Evolutionary conservation across 106 monocot species (phyloP), one percentile per base, ranked within the genome.

Genomic region (Platanthera zijinensis): DNA sequence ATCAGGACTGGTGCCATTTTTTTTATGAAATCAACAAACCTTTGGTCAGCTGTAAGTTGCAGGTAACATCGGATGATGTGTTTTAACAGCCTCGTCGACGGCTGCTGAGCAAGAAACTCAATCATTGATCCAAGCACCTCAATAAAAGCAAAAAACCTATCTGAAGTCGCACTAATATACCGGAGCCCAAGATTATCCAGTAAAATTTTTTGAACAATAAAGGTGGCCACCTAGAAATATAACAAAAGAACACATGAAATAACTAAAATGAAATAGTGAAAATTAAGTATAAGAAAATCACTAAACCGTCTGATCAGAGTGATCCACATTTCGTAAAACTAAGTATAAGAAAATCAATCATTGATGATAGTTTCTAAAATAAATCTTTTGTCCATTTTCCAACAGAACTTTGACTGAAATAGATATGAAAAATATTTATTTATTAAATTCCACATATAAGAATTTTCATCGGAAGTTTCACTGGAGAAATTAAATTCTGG

Each of bases 201-300:
- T 25, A 92, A 30, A 54, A 92, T 79, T 72, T 83, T 89, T 72
- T 87, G 84, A 53, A 89, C 51, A 59, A 92, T 92, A 74, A 89
- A 89, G 21, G 85, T 82, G 8, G 92, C 82, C 74, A 92, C 87
- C 92, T 88, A 48, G 28, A 79, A 51, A 52, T 8, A 62, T 32
- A 53, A 64, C 50, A 49, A 9, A 52, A 7, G 45, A 48, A 47
- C 17, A n/a, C 17, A 8, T 48, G 70, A 48, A 70, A 46, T 46
- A 15, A 18, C 8, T 2, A 22, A 22, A 2, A 39, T 39, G 25
- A 7, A 21, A 3, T 10, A 47, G 70, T 70, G n/a, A 10, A 48
- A 8, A 70, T 39, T 32, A 69, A n/a, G 8, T 10, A 68, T 6
- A 13, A 0, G 2, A 28, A 1, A 25, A 9, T n/a, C 6, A 62